These are phyloP conservation scores for Sporothrix curviconia DNA, from an alignment of 2,329 filamentous ascomycete species.

Conservation along the genomic window DNA sequence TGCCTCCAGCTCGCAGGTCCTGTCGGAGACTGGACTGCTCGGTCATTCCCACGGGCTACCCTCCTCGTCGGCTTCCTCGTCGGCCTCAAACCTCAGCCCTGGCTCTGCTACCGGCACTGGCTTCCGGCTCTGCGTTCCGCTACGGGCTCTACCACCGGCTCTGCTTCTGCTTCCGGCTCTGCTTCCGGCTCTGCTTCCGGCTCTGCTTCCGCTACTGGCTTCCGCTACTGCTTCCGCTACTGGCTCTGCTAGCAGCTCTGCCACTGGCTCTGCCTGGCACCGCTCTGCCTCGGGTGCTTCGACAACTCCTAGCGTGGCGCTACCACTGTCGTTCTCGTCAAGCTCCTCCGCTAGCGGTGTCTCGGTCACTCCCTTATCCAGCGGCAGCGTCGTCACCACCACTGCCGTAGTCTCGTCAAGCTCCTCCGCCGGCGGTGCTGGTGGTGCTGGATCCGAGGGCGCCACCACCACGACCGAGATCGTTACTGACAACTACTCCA, in stretches of 20 bases:
- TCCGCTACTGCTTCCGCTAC: neutral
- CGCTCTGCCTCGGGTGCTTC: too few species aligned
- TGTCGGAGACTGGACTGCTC: too few species aligned
- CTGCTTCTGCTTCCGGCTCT: neutral
- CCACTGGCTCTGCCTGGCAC: neutral
- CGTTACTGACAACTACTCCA: conserved; percentile 13
- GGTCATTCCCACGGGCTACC: too few species aligned
- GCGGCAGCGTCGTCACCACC: too few species aligned
- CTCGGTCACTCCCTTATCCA: neutral
- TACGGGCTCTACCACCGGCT: neutral
- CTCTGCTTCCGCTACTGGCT: neutral
- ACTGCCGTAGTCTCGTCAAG: too few species aligned
- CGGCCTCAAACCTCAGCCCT: too few species aligned
- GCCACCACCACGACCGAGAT: conserved; percentile 10
- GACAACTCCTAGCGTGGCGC: too few species aligned
- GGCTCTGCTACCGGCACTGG: too few species aligned
- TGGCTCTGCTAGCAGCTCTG: neutral
- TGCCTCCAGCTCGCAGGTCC: too few species aligned
- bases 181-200: neutral
- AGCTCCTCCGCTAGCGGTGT: too few species aligned
- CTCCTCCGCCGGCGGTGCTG: neutral
- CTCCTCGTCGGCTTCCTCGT: neutral
- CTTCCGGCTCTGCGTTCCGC: neutral
- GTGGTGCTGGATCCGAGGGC: neutral
- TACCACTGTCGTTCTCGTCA: too few species aligned